A percentile compares a stretch with the other conserved stretches of the same genome.
phyloP scores from a whole-genome alignment of 2,329 filamentous ascomycete species.

The Incumbomyces delicatus region DNA sequence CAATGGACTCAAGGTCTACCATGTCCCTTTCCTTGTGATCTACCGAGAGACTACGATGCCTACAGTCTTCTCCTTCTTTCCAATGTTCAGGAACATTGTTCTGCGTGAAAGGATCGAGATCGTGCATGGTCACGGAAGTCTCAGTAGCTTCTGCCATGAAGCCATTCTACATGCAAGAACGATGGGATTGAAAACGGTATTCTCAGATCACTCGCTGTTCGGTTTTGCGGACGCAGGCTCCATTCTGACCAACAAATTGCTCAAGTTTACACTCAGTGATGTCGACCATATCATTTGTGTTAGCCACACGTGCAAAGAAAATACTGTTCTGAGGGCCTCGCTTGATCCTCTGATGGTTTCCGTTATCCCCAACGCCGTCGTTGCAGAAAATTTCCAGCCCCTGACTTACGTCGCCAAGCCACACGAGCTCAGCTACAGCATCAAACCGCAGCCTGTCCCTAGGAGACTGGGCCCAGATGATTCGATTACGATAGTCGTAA shows the following conservation, averaged over 20 bases:
- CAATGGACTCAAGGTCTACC: constrained; percentile 96
- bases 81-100: constrained; percentile 92
- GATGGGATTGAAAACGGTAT: constrained; percentile 92
- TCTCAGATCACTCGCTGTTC: constrained; percentile 95
- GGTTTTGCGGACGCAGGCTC: constrained; percentile 94
- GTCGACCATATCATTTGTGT: constrained; percentile 98
- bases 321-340: constrained; percentile 87
- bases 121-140: constrained; percentile 89
- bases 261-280: constrained; percentile 93
- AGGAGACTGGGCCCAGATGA: constrained; percentile 70
- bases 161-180: constrained; percentile 89
- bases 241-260: constrained; percentile 90
- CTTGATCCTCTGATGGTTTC: constrained; percentile 95
- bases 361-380: constrained; percentile 93
- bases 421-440: constrained; percentile 24
- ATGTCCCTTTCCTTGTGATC: constrained; percentile 91
- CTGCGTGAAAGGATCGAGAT: constrained; percentile 93
- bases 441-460: constrained; percentile 40
- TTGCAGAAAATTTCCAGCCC: constrained; percentile 89
- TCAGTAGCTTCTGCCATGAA: constrained; percentile 89
- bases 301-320: constrained; percentile 97
- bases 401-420: constrained; percentile 43
- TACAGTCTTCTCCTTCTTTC: constrained; percentile 97
- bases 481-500: constrained; percentile 90
- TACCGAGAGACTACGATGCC: constrained; percentile 90